A percentile compares a stretch with the other conserved stretches of the same genome.
These are phyloP conservation scores for Actinidia polygama DNA, from an alignment of 179 eudicot species.

Conservation along the genomic window DNA sequence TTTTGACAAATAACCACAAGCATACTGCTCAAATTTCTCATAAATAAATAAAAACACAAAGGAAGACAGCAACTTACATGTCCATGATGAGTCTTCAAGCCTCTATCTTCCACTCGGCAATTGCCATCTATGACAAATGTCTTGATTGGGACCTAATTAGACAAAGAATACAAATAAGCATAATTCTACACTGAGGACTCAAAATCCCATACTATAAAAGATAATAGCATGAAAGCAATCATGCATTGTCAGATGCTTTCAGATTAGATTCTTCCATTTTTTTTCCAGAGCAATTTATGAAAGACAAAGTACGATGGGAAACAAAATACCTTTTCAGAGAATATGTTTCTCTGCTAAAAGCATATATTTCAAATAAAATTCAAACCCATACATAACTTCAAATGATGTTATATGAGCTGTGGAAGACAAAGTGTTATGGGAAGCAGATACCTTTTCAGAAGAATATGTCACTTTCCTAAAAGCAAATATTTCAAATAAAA, in stretches of 20 bases:
- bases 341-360: neutral
- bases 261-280: neutral
- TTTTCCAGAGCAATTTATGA: neutral
- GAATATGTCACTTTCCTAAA: too few species aligned
- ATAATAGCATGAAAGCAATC: neutral
- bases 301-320: neutral
- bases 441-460: too few species aligned
- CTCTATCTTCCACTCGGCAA: conserved; percentile 99
- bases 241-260: neutral
- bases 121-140: conserved; percentile 96
- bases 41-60: neutral
- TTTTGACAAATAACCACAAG: neutral
- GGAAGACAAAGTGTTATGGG: too few species aligned
- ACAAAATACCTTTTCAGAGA: neutral
- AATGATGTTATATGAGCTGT: too few species aligned
- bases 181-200: conserved; percentile 6
- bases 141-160: conserved; percentile 85
- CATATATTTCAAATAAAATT: neutral
- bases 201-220: neutral
- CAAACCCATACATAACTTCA: neutral
- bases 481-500: neutral
- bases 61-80: conserved; percentile 66
- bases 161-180: conserved; percentile 14
- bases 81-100: conserved; percentile 98
- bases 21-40: neutral